Conservation (phyloP, 768 basidiomycete genomes). For the Suillus placidus region DNA sequence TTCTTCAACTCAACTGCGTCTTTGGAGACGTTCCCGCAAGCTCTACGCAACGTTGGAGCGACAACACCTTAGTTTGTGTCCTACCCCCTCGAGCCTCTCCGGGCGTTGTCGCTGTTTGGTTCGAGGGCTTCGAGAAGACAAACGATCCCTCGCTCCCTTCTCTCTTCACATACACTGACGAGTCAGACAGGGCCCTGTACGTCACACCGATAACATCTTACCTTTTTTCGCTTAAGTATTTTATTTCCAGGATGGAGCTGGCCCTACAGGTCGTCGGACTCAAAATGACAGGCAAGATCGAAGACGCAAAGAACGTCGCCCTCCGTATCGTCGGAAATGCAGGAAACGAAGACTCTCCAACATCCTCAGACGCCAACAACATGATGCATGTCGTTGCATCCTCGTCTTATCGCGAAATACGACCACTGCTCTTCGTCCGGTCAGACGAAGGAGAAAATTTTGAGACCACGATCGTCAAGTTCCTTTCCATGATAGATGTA, state of each 20-base stretch:
- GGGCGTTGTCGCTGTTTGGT: conserved; percentile 89
- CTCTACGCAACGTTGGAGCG: conserved; percentile 89
- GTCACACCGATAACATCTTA: conserved; percentile 35
- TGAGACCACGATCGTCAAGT: conserved; percentile 76
- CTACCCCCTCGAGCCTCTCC: conserved; percentile 80
- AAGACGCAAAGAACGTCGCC: conserved; percentile 91
- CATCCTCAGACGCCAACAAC: conserved; percentile 37
- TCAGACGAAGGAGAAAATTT: conserved; percentile 63
- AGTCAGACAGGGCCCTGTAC: conserved; percentile 86
- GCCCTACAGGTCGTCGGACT: conserved; percentile 93
- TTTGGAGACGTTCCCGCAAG: conserved; percentile 86
- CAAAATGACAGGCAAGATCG: conserved; percentile 95
- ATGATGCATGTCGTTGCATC: conserved; percentile 60
- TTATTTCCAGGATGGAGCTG: conserved; percentile 78
- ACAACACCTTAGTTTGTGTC: conserved; percentile 90
- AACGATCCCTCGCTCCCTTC: conserved; percentile 56
- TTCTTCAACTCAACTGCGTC: conserved; percentile 70
- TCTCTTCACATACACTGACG: conserved; percentile 89
- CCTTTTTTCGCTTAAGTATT: conserved; percentile 16
- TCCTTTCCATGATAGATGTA: conserved; percentile 78
- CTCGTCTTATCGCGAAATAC: conserved; percentile 51
- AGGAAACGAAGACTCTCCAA: conserved; percentile 52
- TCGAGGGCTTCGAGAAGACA: conserved; percentile 71
- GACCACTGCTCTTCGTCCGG: conserved; percentile 57
- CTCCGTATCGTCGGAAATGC: conserved; percentile 86